Conservation (phyloP, 441 rosid genomes). For the Codiaeum variegatum region DNA sequence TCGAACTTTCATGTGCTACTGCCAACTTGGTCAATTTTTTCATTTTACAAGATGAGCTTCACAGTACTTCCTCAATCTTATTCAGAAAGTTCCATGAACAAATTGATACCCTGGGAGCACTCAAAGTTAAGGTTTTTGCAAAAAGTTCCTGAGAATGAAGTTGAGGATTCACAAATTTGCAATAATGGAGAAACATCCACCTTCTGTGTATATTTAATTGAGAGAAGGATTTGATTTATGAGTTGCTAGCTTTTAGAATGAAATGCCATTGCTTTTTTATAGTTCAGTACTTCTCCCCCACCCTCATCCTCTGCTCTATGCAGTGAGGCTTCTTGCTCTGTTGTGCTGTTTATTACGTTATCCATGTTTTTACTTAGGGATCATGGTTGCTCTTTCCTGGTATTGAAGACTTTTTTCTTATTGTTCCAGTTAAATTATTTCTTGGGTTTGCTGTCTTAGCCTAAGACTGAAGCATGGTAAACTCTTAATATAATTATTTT, state of each 20-base stretch:
- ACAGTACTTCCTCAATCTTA: too few species aligned
- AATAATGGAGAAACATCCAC: background rate
- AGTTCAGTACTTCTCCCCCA: background rate
- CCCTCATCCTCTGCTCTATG: too few species aligned
- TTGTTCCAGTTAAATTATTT: background rate
- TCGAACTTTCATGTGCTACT: background rate
- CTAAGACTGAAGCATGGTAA: slow-evolving; percentile 1
- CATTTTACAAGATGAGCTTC: background rate
- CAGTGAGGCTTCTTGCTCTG: background rate
- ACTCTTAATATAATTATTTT: slow-evolving; percentile 9
- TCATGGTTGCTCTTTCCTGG: background rate
- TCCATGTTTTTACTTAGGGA: background rate
- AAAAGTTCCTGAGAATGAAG: background rate
- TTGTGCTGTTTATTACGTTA: background rate
- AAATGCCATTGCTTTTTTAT: background rate
- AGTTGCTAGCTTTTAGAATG: background rate
- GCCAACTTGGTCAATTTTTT: background rate
- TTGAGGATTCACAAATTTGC: background rate
- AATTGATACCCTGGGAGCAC: background rate
- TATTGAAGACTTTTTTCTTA: background rate
- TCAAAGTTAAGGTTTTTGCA: background rate
- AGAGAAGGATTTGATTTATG: background rate
- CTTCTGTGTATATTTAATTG: background rate
- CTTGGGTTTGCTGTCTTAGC: background rate
- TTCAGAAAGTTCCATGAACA: background rate